Evolutionary conservation across 2,329 filamentous ascomycete species (phyloP), one percentile per base, ranked within the genome.

Genomic region (Chaetomium sp.): DNA sequence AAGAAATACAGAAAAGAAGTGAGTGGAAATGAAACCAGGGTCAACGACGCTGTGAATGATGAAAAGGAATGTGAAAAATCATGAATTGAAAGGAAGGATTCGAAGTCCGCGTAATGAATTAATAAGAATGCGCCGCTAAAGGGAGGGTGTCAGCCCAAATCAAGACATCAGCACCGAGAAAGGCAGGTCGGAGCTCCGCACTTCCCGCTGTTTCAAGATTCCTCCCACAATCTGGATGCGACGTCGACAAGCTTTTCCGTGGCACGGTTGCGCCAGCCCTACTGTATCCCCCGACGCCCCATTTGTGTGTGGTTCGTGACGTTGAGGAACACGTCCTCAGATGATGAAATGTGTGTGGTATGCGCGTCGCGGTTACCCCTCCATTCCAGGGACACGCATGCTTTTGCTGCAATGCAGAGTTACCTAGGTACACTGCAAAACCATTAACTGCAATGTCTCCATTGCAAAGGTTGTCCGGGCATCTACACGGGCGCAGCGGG

Each of bases 151-250:
- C 31, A 35, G 27, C 33, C 25, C 16, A 45, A 31, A 47, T 31
- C 29, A 13, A 31, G 9, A 31, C 27, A n/a, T 21, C 29, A 45
- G 51, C 62, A 45, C 57, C 62, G 19, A 60, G 51, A 60, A 56
- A 9, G 62, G 62, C 57, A 64, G 62, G 57, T 57, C 27, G 16
- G 35, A 45, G 13, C 9, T 29, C 35, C 27, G 51, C 27, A 55
- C 35, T 38, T 50, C 21, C 21, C 16, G 23, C 49, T 10, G 60
- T 57, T 62, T 51, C 42, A 57, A 42, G 54, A 47, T 63, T 49
- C 58, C 31, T 23, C 19, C 27, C 25, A 19, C 23, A 19, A 9
- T 19, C 29, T 51, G 10, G 25, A 23, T 47, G 25, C 56, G 21
- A 53, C 21, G 12, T 13, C 31, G 27, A 42, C 47, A 23, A 33